Evolutionary conservation across 1,284 basidiomycete genomes (phyloP).

Genomic region (Cutaneotrichosporon sp.): DNA sequence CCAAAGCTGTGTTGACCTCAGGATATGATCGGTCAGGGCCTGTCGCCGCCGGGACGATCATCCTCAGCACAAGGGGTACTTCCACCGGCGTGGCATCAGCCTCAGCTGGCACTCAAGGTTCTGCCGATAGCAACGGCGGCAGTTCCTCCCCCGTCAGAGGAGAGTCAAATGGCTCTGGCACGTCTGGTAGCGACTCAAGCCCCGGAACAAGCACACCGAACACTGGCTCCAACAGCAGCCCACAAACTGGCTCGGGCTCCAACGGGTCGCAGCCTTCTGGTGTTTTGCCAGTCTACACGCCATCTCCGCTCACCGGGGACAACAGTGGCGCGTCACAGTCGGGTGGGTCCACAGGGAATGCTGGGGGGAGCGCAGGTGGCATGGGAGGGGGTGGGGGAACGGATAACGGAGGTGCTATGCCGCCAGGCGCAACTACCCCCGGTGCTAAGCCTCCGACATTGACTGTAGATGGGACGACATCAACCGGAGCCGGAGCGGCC

Average conservation of each 20-base stretch:
- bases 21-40: not conserved
- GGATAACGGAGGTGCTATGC: too few relatives aligned
- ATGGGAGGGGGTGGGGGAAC: too few relatives aligned
- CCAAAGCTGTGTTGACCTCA: not conserved
- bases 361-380: too few relatives aligned
- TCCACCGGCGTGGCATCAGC: too few relatives aligned
- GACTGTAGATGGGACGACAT: not conserved
- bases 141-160: not conserved
- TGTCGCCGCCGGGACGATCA: not conserved
- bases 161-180: not conserved
- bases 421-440: too few relatives aligned
- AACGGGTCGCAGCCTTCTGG: too few relatives aligned
- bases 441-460: too few relatives aligned
- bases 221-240: not conserved
- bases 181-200: not conserved
- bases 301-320: not conserved
- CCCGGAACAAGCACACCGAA: constrained; percentile 13
- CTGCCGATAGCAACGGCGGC: not conserved
- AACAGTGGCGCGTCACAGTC: not conserved
- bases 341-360: not conserved
- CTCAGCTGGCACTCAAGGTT: not conserved
- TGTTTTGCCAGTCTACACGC: not conserved
- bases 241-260: not conserved
- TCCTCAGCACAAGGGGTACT: not conserved
- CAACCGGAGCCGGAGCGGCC: not conserved